Evolutionary conservation across 2,329 filamentous ascomycete genomes (phyloP).

Genomic region (Ophiostoma himal-ulmi): DNA sequence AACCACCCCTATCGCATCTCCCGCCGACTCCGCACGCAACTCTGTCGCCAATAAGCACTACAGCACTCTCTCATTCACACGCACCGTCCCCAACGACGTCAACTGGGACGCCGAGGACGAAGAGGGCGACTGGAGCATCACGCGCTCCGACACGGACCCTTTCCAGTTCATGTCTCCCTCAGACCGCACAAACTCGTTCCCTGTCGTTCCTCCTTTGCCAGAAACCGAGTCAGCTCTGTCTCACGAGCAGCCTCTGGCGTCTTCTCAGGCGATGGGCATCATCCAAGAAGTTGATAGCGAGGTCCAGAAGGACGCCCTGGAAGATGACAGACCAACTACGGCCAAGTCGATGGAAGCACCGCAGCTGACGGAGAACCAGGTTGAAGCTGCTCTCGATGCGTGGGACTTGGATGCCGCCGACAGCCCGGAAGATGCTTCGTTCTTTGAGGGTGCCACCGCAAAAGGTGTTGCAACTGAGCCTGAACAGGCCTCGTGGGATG

Average conservation of each 20-base stretch:
- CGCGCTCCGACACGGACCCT: conserved; percentile 49
- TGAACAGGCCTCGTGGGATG: conserved; percentile 38
- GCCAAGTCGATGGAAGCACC: background rate
- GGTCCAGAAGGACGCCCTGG: conserved; percentile 40
- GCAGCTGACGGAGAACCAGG: background rate
- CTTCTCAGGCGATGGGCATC: conserved; percentile 49
- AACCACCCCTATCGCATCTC: background rate
- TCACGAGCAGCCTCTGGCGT: conserved; percentile 36
- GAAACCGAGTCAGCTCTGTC: conserved; percentile 25
- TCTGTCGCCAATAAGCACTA: conserved; percentile 43
- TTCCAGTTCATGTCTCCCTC: conserved; percentile 55
- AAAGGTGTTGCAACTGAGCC: conserved; percentile 38
- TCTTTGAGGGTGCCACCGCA: conserved; percentile 32
- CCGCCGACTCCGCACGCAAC: conserved; percentile 3
- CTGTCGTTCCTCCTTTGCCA: conserved; percentile 44
- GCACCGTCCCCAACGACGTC: conserved; percentile 58
- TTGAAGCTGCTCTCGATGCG: conserved; percentile 2
- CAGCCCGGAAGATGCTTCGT: conserved; percentile 16
- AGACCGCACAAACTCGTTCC: conserved; percentile 59
- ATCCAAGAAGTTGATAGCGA: conserved; percentile 49
- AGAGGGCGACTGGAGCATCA: conserved; percentile 52
- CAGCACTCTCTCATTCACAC: conserved; percentile 58
- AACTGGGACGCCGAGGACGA: conserved; percentile 54
- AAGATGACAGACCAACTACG: conserved; percentile 23
- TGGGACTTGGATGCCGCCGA: conserved; percentile 14